Conservation (phyloP, 768 basidiomycete genomes). For the Lentinula aciculospora region DNA sequence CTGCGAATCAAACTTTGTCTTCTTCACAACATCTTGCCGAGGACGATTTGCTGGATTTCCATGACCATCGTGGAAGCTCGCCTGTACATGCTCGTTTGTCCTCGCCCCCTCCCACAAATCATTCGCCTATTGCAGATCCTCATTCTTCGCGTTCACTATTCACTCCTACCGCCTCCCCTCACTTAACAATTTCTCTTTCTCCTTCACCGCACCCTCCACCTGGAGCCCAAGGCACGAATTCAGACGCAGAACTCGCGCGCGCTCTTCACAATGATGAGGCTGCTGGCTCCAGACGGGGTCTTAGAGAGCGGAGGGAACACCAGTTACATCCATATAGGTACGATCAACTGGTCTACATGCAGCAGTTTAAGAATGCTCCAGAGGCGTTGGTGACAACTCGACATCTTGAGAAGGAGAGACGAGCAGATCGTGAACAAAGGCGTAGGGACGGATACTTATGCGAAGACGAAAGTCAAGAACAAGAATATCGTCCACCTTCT, state of each 20-base stretch:
- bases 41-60: background rate
- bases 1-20: background rate
- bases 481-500: constrained; percentile 7
- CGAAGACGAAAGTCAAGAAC: constrained; percentile 11
- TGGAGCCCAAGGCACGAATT: background rate
- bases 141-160: constrained; percentile 14
- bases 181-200: background rate
- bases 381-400: constrained; percentile 61
- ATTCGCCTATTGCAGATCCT: background rate
- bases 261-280: background rate
- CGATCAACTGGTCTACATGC: constrained; percentile 49
- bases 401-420: constrained; percentile 23
- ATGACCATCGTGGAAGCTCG: background rate
- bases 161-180: background rate
- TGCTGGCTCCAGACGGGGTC: constrained; percentile 35
- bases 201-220: background rate
- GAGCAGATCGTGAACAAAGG: constrained; percentile 16
- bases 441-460: constrained; percentile 19
- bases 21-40: background rate
- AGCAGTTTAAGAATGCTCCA: constrained; percentile 44
- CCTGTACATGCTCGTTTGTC: constrained; percentile 6
- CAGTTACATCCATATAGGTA: constrained; percentile 61
- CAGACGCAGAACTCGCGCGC: background rate
- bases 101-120: background rate
- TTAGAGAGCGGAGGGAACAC: constrained; percentile 47